These are phyloP conservation scores for Boletus reticulatus DNA, from an alignment of 768 basidiomycete species.

Conservation along the genomic window DNA sequence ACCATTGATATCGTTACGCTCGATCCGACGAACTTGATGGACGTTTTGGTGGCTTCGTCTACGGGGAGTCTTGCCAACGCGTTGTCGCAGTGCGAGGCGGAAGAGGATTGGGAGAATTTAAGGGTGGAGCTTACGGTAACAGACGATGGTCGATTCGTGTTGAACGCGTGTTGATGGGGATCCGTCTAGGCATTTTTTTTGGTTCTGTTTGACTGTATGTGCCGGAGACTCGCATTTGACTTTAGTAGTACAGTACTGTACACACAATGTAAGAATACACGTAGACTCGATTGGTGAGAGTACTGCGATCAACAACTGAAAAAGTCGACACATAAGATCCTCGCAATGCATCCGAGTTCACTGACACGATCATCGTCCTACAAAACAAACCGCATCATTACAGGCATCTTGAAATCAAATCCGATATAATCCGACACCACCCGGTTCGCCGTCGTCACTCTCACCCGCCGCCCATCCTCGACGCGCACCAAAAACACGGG, in stretches of 20 bases:
- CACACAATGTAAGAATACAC: too few relatives aligned
- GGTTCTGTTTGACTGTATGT: too few relatives aligned
- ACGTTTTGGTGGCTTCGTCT: background rate
- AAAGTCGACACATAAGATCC: too few relatives aligned
- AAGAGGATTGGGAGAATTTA: background rate
- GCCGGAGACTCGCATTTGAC: too few relatives aligned
- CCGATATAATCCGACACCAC: conserved; percentile 8
- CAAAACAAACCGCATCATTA: conserved; percentile 15
- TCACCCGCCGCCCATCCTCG: conserved; percentile 11
- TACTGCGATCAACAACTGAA: too few relatives aligned
- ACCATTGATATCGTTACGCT: background rate
- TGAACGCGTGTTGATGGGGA: background rate
- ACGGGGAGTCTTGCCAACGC: background rate
- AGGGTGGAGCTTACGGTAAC: background rate
- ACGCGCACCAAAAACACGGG: conserved; percentile 18
- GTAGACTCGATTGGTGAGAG: too few relatives aligned
- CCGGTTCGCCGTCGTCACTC: conserved; percentile 14
- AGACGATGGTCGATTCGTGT: background rate
- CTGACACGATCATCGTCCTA: background rate
- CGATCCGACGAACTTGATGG: background rate
- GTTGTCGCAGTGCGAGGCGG: background rate
- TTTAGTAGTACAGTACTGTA: too few relatives aligned
- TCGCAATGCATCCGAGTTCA: too few relatives aligned
- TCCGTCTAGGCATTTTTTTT: too few relatives aligned
- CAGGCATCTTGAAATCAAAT: conserved; percentile 18